Conservation (phyloP, 192 early-diverging fungal genomes). For the Umbelopsis vinacea region DNA sequence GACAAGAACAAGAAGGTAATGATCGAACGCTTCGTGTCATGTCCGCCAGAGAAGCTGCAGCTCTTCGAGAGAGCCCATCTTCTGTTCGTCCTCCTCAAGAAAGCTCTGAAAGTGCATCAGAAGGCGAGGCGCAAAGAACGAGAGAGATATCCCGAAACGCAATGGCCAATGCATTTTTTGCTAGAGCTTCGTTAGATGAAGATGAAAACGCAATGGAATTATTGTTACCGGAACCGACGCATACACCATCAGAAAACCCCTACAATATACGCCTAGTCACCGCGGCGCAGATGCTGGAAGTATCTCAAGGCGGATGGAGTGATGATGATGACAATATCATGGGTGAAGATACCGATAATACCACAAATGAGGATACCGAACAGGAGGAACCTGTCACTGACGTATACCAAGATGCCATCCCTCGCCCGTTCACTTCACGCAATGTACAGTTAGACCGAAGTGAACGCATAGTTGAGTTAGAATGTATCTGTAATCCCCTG, state of each 20-base stretch:
- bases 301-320: neutral
- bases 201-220: neutral
- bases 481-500: neutral
- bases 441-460: neutral
- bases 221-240: neutral
- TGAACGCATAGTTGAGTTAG: neutral
- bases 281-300: neutral
- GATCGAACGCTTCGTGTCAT: neutral
- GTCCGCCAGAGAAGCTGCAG: neutral
- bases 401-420: constrained; percentile 11
- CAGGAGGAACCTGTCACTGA: neutral
- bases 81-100: neutral
- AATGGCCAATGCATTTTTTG: neutral
- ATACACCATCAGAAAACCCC: neutral
- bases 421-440: neutral
- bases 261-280: neutral
- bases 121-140: neutral
- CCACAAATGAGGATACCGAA: neutral
- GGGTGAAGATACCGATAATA: neutral
- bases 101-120: neutral
- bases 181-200: neutral
- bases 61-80: neutral
- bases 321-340: neutral
- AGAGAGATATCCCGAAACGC: neutral
- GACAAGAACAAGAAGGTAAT: neutral